Percentiles rank a stretch among this genome's conserved stretches.
phyloP scores from a whole-genome alignment of 371 early-diverging fungal species.

The Zancudomyces culisetae region DNA sequence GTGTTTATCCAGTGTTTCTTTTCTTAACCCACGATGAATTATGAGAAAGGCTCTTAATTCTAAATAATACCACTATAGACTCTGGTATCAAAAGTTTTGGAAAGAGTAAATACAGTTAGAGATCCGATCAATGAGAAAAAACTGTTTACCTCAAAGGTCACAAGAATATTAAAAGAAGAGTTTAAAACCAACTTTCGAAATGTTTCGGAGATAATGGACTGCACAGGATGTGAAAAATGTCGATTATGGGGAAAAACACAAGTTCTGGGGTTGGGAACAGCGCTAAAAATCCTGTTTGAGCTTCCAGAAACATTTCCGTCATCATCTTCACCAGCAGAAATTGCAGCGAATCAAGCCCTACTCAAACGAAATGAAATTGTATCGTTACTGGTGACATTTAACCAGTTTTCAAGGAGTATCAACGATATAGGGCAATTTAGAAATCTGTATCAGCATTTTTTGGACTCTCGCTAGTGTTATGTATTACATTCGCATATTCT shows the following conservation, averaged over 20 bases:
- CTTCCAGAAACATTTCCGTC: slow-evolving; percentile 37
- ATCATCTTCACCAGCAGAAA: not conserved
- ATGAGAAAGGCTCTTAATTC: no score
- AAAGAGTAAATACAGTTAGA: slow-evolving; percentile 16
- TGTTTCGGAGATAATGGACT: slow-evolving; percentile 91
- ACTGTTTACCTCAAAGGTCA: slow-evolving; percentile 37
- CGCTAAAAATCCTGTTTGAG: slow-evolving; percentile 83
- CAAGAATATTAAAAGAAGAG: slow-evolving; percentile 47
- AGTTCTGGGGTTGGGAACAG: slow-evolving; percentile 60
- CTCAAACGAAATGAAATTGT: slow-evolving; percentile 73
- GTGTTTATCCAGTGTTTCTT: no score
- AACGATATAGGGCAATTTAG: slow-evolving; percentile 47
- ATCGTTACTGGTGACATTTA: slow-evolving; percentile 76
- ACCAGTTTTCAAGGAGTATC: slow-evolving; percentile 63
- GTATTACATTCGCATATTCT: no score
- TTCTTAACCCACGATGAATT: no score
- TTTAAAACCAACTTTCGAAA: slow-evolving; percentile 86
- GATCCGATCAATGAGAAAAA: slow-evolving; percentile 71
- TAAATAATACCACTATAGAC: no score
- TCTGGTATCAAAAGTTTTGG: slow-evolving; percentile 14
- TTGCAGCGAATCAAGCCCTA: not conserved
- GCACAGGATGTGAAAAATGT: slow-evolving; percentile 96
- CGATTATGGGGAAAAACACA: slow-evolving; percentile 93
- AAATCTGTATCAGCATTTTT: slow-evolving; percentile 38
- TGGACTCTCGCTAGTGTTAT: no score